Evolutionary conservation across 2,329 filamentous ascomycete species (phyloP).

Genomic region (Xylaria sp.): DNA sequence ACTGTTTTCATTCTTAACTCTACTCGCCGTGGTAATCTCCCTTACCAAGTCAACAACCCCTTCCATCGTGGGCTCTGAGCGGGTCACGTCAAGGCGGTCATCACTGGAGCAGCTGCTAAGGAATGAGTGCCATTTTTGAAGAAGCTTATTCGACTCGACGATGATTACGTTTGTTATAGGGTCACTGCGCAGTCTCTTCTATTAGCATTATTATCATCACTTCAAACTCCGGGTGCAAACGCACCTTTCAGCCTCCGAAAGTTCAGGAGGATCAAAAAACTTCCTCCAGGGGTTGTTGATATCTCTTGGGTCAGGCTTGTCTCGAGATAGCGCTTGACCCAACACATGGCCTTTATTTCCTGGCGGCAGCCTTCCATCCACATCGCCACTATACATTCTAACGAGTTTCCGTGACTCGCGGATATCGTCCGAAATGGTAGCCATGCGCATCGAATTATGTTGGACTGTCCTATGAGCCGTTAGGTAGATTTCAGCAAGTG

Average conservation of each 20-base stretch:
- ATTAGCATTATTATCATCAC: not conserved
- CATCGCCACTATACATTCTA: constrained; percentile 20
- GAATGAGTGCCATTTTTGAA: constrained; percentile 13
- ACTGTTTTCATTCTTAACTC: constrained; percentile 14
- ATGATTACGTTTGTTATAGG: constrained; percentile 3
- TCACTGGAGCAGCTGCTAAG: constrained; percentile 1
- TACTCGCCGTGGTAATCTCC: not conserved
- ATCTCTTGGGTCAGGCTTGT: not conserved
- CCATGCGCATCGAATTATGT: constrained; percentile 1
- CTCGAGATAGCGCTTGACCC: constrained; percentile 3
- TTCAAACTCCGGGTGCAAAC: not conserved
- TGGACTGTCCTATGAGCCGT: too few relatives aligned
- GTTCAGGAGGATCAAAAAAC: constrained; percentile 16
- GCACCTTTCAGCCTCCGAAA: not conserved
- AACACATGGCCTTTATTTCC: constrained; percentile 1
- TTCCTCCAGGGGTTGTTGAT: constrained; percentile 15
- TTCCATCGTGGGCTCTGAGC: constrained; percentile 20
- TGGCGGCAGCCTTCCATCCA: constrained; percentile 14
- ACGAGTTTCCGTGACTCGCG: constrained; percentile 17
- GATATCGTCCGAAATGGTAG: not conserved
- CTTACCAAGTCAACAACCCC: constrained; percentile 13
- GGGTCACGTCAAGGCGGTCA: constrained; percentile 15
- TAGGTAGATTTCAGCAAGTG: too few relatives aligned
- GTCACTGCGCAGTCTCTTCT: constrained; percentile 2
- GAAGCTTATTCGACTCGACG: constrained; percentile 13